Base-by-base conservation (phyloP, 352 stramenopile species). In the Phytophthora aleatoria region DNA sequence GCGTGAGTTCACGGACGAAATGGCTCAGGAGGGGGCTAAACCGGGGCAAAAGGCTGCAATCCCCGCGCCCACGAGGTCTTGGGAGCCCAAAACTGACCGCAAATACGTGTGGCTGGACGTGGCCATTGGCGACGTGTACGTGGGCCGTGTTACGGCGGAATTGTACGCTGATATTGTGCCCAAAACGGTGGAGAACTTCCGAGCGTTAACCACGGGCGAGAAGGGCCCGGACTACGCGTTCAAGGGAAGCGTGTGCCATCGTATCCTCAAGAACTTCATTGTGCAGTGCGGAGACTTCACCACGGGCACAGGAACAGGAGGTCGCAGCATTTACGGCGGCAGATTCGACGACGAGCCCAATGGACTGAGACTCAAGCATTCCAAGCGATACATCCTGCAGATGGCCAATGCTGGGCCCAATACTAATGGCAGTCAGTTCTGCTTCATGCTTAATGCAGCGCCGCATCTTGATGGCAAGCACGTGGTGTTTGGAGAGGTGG, bases 361-460 rank as follows among this genome's bases (percentile, higher is more conserved):
- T 45, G 85, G 87, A 30, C 70, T 95, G 55, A 73, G 74, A 42
- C 77, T 95, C 50, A 85, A 73, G 57, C 87, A 95, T 69, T 91
- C 79, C 47, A 91, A 91, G 71, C 71, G 87, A 16, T 93, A 93
- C 62, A 83, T 94, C 43, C 55, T 94, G 36, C 84, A 97, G 57
- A 99, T 99, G 98, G 98, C 98, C 31, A 99, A 99, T 73, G 86
- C 90, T 35, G 97, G 97, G 0, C 87, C 80, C 20, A 94, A 98
- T 75, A 99, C 98, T 5, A 99, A 99, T 69, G 97, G 97, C 26
- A 98, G 85, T 53, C 98, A 99, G 79, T 99, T 99, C 76, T 99
- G 99, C 79, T 99, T 99, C 57, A 99, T 94, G 85, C 64, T 95
- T 49, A 77, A 73, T 43, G 58, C 84, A 0, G 69, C 82, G 38